phyloP scores from a whole-genome alignment of 306 rosid genomes.

The Sicyos edulis region DNA sequence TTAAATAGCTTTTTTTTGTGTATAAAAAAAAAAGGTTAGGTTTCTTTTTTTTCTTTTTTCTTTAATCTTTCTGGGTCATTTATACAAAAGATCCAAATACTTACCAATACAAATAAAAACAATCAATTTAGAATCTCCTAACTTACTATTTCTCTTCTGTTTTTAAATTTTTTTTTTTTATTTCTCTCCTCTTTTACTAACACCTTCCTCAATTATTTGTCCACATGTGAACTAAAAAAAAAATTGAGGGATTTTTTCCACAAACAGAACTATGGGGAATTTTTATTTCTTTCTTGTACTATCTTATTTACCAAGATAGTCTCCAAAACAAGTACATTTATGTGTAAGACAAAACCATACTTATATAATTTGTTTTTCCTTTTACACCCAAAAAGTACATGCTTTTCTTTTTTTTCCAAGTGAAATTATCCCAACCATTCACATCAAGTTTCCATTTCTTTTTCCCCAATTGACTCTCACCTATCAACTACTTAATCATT shows the following conservation, averaged over 20 bases:
- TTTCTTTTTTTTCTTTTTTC: too few relatives aligned
- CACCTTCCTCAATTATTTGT: neutral
- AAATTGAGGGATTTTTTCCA: neutral
- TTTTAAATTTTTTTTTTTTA: too few relatives aligned
- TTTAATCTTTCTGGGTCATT: too few relatives aligned
- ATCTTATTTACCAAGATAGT: neutral
- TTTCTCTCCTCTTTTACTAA: neutral
- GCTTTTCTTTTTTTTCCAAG: neutral
- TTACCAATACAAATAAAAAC: too few relatives aligned
- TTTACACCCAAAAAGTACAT: neutral
- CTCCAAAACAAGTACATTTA: neutral
- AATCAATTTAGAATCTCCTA: too few relatives aligned
- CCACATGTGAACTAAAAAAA: neutral
- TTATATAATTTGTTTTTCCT: neutral
- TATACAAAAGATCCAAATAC: too few relatives aligned
- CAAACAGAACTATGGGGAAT: neutral
- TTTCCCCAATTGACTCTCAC: neutral
- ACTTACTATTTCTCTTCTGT: neutral
- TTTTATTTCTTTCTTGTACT: neutral
- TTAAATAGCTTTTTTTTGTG: too few relatives aligned
- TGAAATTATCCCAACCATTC: slow-evolving; percentile 5
- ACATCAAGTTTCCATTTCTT: slow-evolving; percentile 4
- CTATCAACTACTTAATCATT: neutral
- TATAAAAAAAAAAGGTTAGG: too few relatives aligned
- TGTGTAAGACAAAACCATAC: neutral